Evolutionary conservation across 2,329 filamentous ascomycete genomes (phyloP).

Genomic region (Aspergillus japonicus): DNA sequence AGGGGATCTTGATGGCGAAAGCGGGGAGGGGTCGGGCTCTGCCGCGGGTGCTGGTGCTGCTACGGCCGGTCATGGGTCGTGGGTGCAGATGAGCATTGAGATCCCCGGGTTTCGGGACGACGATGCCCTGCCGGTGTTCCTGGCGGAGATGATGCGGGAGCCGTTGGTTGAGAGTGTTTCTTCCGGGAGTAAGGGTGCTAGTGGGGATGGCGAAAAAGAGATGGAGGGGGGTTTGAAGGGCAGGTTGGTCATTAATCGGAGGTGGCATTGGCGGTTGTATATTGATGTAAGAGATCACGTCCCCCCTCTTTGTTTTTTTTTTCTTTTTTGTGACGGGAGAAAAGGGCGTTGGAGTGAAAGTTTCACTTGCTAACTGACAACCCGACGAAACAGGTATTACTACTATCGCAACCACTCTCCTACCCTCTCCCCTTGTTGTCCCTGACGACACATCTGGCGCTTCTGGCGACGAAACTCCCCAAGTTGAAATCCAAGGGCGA

Average conservation of each 20-base stretch:
- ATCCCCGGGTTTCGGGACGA: constrained; percentile 90
- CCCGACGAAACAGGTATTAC: constrained; percentile 64
- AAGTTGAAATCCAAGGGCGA: constrained; percentile 83
- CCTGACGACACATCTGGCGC: constrained; percentile 87
- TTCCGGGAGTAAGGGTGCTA: constrained; percentile 61
- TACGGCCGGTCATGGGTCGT: constrained; percentile 57
- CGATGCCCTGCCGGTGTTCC: constrained; percentile 81
- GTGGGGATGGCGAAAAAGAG: constrained; percentile 71
- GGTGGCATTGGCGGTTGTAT: constrained; percentile 96
- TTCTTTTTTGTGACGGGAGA: not conserved
- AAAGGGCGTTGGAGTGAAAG: not conserved
- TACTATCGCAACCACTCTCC: constrained; percentile 88
- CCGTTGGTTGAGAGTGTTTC: constrained; percentile 60
- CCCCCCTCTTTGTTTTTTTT: constrained; percentile 6
- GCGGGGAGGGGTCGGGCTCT: constrained; percentile 18
- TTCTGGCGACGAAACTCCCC: constrained; percentile 82
- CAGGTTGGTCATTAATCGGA: constrained; percentile 78
- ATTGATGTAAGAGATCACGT: constrained; percentile 67
- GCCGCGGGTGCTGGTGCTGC: constrained; percentile 11
- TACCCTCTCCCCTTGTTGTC: constrained; percentile 92
- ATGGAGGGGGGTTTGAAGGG: constrained; percentile 66
- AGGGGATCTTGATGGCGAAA: constrained; percentile 24
- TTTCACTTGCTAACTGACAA: constrained; percentile 1
- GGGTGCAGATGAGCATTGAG: constrained; percentile 89
- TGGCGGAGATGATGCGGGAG: constrained; percentile 85